Evolutionary conservation across 805 yeast species (phyloP).

Genomic region (Maudiozyma serrabonitensis): DNA sequence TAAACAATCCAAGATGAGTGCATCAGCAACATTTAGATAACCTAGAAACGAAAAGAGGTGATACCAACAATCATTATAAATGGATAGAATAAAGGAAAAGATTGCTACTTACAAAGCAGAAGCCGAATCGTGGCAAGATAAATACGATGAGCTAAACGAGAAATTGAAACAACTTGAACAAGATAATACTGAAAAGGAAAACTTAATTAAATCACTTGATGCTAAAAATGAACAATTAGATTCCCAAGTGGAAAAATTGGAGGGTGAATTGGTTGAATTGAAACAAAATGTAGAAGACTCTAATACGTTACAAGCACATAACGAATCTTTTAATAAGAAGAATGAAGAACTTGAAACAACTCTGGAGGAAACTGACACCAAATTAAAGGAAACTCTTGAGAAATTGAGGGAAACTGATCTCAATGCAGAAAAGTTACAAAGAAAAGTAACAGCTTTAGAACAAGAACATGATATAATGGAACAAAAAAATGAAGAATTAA

Average conservation of each 20-base stretch:
- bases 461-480: conserved; percentile 87
- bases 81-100: conserved; percentile 64
- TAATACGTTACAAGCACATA: conserved; percentile 74
- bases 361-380: conserved; percentile 75
- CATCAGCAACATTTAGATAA: too few relatives aligned
- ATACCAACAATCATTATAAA: conserved; percentile 8
- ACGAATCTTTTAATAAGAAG: conserved; percentile 86
- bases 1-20: too few relatives aligned
- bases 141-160: conserved; percentile 76
- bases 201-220: conserved; percentile 84
- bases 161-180: conserved; percentile 87
- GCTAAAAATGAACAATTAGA: conserved; percentile 88
- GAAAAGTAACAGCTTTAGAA: conserved; percentile 87
- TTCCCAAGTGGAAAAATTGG: conserved; percentile 59
- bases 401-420: conserved; percentile 92
- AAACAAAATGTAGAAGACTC: conserved; percentile 91
- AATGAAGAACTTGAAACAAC: conserved; percentile 81
- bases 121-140: conserved; percentile 95
- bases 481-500: conserved; percentile 80
- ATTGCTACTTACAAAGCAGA: conserved; percentile 82
- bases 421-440: conserved; percentile 91
- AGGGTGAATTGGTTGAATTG: conserved; percentile 18
- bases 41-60: too few relatives aligned
- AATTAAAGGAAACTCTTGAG: conserved; percentile 85
- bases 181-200: conserved; percentile 84